These are phyloP conservation scores for Basipetospora sp. DNA, from an alignment of 2,329 filamentous ascomycete species.

Conservation along the genomic window DNA sequence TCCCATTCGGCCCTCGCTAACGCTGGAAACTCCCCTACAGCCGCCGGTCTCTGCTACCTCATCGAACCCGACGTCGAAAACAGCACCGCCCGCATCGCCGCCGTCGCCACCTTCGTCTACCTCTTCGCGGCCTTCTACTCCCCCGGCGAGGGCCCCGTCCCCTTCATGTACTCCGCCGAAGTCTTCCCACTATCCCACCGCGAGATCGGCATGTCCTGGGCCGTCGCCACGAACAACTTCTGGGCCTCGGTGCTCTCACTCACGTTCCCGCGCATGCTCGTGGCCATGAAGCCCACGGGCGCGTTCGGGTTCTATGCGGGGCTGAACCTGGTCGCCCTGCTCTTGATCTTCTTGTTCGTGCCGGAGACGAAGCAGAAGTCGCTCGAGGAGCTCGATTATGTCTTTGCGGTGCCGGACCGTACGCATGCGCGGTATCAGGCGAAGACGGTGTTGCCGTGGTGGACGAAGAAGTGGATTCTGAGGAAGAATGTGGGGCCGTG, in stretches of 20 bases:
- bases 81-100: slow-evolving; percentile 30
- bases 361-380: slow-evolving; percentile 45
- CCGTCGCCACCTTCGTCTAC: slow-evolving; percentile 48
- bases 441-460: slow-evolving; percentile 22
- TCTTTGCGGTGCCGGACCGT: slow-evolving; percentile 27
- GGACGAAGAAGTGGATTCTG: slow-evolving; percentile 17
- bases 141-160: slow-evolving; percentile 46
- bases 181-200: slow-evolving; percentile 50
- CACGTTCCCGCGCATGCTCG: slow-evolving; percentile 36
- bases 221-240: slow-evolving; percentile 45
- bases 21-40: slow-evolving; percentile 8
- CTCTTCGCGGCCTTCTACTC: slow-evolving; percentile 53
- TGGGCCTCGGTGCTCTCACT: slow-evolving; percentile 36
- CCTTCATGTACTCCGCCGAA: slow-evolving; percentile 48
- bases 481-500: slow-evolving; percentile 7
- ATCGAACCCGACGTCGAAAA: slow-evolving; percentile 17
- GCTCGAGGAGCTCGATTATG: slow-evolving; percentile 35
- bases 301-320: slow-evolving; percentile 37
- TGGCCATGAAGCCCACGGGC: slow-evolving; percentile 19
- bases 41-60: slow-evolving; percentile 24
- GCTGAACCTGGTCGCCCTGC: slow-evolving; percentile 38
- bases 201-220: slow-evolving; percentile 49
- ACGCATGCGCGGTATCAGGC: slow-evolving; percentile 28
- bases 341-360: slow-evolving; percentile 42
- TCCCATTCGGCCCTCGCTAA: no score